These are phyloP conservation scores for Fusarium dlaminii DNA, from an alignment of 2,329 filamentous ascomycete species.

Conservation along the genomic window DNA sequence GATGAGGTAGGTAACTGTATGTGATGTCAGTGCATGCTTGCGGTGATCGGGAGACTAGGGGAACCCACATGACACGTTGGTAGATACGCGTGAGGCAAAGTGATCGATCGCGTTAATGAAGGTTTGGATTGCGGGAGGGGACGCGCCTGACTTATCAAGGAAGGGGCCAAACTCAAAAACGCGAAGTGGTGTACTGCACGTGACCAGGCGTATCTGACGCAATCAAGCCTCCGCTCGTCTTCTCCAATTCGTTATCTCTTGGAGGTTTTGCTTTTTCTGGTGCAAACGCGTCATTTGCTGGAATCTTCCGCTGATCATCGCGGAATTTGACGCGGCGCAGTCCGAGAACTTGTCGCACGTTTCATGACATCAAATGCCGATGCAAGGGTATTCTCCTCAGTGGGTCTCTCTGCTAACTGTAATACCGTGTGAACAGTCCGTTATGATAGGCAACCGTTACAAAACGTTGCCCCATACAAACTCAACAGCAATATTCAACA, in stretches of 20 bases:
- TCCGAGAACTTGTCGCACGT: not conserved
- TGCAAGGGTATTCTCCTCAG: not conserved
- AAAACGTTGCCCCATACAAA: conserved; percentile 19
- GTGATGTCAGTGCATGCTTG: not conserved
- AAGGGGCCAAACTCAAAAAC: not conserved
- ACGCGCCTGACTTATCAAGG: not conserved
- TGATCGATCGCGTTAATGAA: not conserved
- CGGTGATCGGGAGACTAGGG: not conserved
- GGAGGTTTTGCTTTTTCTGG: not conserved
- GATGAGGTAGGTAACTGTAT: not conserved
- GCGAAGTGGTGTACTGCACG: rapidly evolving
- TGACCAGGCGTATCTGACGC: not conserved
- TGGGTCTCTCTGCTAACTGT: too few relatives aligned
- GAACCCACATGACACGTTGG: not conserved
- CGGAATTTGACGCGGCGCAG: not conserved
- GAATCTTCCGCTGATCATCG: not conserved
- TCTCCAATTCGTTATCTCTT: not conserved
- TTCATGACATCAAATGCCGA: not conserved
- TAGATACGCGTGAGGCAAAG: not conserved
- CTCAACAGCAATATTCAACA: conserved; percentile 40
- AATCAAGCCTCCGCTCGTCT: too few relatives aligned
- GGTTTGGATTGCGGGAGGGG: not conserved
- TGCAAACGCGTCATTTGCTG: too few relatives aligned
- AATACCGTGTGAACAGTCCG: not conserved
- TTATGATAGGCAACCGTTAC: not conserved